Percentiles rank a stretch among this genome's conserved stretches.
phyloP scores from a whole-genome alignment of 1,284 basidiomycete species.

The Ceratobasidium sp. region DNA sequence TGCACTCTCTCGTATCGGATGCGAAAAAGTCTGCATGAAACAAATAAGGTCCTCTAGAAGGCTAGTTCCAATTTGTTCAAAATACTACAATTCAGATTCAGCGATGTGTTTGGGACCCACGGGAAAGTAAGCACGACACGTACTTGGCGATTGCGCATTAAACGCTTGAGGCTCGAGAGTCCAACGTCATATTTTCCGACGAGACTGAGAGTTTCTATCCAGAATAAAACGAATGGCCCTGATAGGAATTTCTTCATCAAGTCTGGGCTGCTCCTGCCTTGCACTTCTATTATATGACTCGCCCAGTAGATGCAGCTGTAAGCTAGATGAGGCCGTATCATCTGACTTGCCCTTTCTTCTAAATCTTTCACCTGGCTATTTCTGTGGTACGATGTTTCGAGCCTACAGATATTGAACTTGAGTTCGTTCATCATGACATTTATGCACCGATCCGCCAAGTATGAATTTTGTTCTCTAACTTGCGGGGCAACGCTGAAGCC shows the following conservation, averaged over 20 bases:
- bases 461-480: not conserved
- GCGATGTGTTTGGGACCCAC: not conserved
- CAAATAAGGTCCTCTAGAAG: not conserved
- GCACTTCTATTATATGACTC: not conserved
- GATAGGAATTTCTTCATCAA: not conserved
- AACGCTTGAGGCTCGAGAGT: not conserved
- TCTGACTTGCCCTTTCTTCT: not conserved
- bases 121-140: not conserved
- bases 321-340: not conserved
- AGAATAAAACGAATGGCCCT: constrained; percentile 3
- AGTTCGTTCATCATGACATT: not conserved
- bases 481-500: not conserved
- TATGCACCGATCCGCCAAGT: not conserved
- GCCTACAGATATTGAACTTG: too few species aligned
- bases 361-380: not conserved
- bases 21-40: not conserved
- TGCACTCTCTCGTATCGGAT: not conserved
- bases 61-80: too few species aligned
- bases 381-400: constrained; percentile 8
- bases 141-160: not conserved
- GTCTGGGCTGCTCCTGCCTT: not conserved
- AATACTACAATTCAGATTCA: too few species aligned
- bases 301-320: constrained; percentile 21
- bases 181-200: not conserved
- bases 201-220: constrained; percentile 35